A percentile compares a stretch with the other conserved stretches of the same genome.
These are phyloP conservation scores for Chrysoporthe cubensis DNA, from an alignment of 2,329 filamentous ascomycete genomes.

Conservation along the genomic window DNA sequence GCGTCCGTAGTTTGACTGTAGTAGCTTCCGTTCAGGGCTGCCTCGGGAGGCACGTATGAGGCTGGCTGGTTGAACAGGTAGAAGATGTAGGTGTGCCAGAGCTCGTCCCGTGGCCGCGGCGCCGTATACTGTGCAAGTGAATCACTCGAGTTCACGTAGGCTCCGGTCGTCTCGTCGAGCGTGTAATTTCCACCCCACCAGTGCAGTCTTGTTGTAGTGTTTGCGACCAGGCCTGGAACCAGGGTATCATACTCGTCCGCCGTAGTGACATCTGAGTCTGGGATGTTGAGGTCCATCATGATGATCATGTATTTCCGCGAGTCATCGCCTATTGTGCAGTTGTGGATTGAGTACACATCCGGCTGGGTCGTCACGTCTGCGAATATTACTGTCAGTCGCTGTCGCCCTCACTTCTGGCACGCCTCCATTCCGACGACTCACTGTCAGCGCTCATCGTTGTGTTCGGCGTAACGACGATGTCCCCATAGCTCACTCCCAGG, in stretches of 20 bases:
- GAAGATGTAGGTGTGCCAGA: not conserved
- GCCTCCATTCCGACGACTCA: not conserved
- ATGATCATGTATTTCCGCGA: conserved; percentile 1
- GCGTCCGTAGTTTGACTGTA: not conserved
- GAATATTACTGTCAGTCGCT: not conserved
- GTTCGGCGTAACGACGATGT: not conserved
- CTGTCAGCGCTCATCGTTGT: not conserved
- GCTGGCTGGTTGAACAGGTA: conserved; percentile 2
- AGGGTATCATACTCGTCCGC: conserved; percentile 5
- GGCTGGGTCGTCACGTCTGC: conserved; percentile 1
- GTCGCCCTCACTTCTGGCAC: too few species aligned
- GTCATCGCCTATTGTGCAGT: conserved; percentile 4
- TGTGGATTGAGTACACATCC: conserved; percentile 6
- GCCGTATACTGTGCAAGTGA: not conserved
- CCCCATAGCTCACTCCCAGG: not conserved
- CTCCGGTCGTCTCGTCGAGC: not conserved
- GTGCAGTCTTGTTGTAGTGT: conserved; percentile 1
- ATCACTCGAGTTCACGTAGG: conserved; percentile 13
- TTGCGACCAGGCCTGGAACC: not conserved
- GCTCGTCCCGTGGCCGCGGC: not conserved
- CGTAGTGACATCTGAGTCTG: conserved; percentile 4
- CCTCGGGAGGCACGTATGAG: conserved; percentile 3
- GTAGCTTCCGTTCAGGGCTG: not conserved
- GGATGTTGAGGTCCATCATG: conserved; percentile 11
- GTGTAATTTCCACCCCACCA: conserved; percentile 6